A percentile compares a stretch with the other conserved stretches of the same genome.
phyloP scores from a whole-genome alignment of 2,329 filamentous ascomycete species.

The Paradendryphiella salina region DNA sequence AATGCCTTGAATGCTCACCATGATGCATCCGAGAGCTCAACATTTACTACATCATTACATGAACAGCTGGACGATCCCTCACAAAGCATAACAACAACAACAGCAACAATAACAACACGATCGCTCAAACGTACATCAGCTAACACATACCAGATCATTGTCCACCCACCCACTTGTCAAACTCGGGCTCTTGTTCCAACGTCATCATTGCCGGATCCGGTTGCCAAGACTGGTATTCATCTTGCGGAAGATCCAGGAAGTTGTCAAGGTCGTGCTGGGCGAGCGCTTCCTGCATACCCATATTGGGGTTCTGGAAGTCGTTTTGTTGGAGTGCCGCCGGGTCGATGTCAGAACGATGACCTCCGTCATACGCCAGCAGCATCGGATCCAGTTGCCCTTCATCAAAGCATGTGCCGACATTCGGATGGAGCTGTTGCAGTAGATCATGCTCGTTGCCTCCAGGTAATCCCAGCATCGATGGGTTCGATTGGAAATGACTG shows the following conservation, averaged over 20 bases:
- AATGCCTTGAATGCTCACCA: conserved; percentile 13
- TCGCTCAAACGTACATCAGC: conserved; percentile 2
- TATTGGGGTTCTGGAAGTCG: conserved; percentile 39
- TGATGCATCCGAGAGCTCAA: not conserved
- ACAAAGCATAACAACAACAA: not conserved
- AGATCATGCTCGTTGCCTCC: conserved; percentile 47
- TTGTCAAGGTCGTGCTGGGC: conserved; percentile 36
- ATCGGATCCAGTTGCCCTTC: conserved; percentile 49
- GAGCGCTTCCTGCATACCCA: conserved; percentile 36
- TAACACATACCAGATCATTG: conserved; percentile 15
- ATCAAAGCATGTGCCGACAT: conserved; percentile 36
- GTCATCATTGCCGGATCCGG: conserved; percentile 40
- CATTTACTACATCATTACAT: not conserved
- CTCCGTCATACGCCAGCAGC: conserved; percentile 44
- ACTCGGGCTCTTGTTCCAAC: conserved; percentile 50
- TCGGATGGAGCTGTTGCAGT: conserved; percentile 40
- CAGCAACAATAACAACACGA: not conserved
- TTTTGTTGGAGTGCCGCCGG: conserved; percentile 27
- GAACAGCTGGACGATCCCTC: conserved; percentile 7
- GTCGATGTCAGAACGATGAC: conserved; percentile 27
- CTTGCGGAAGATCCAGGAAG: conserved; percentile 31
- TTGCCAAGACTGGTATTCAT: conserved; percentile 43
- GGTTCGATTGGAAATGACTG: conserved; percentile 39
- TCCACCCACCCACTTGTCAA: conserved; percentile 53
- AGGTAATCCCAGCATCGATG: conserved; percentile 44